phyloP scores from a whole-genome alignment of 2,329 filamentous ascomycete genomes.

The Aspergillus pseudoviridinutans region DNA sequence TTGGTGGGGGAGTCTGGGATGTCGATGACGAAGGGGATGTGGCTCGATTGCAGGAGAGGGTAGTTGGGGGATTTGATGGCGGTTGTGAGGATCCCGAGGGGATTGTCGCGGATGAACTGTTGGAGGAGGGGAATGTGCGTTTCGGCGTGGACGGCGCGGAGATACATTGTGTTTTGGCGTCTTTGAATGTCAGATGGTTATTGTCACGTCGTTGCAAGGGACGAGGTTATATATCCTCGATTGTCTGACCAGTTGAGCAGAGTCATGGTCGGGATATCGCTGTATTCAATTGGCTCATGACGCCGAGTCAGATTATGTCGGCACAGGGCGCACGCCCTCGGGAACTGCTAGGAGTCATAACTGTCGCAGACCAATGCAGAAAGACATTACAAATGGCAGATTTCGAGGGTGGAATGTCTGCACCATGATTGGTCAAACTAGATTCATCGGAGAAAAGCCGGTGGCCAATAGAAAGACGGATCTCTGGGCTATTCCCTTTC shows the following conservation, averaged over 20 bases:
- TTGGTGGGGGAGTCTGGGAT: slow-evolving; percentile 20
- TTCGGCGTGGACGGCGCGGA: slow-evolving; percentile 54
- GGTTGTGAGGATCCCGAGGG: slow-evolving; percentile 61
- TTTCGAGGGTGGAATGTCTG: background rate
- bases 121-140: slow-evolving; percentile 47
- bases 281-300: too few species aligned
- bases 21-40: slow-evolving; percentile 60
- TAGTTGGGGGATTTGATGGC: slow-evolving; percentile 50
- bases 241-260: too few species aligned
- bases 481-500: background rate
- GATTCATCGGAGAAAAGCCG: background rate
- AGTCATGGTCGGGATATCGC: too few species aligned
- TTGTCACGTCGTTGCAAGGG: background rate
- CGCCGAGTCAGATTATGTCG: too few species aligned
- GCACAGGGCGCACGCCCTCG: too few species aligned
- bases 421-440: background rate
- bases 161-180: slow-evolving; percentile 49
- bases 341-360: too few species aligned
- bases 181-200: background rate
- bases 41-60: slow-evolving; percentile 55
- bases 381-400: background rate
- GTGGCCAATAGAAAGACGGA: background rate
- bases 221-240: background rate
- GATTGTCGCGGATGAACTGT: slow-evolving; percentile 56
- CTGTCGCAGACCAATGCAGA: too few species aligned